Conservation (phyloP, 2,329 filamentous ascomycete species). For the Lasiodiplodia sp. region DNA sequence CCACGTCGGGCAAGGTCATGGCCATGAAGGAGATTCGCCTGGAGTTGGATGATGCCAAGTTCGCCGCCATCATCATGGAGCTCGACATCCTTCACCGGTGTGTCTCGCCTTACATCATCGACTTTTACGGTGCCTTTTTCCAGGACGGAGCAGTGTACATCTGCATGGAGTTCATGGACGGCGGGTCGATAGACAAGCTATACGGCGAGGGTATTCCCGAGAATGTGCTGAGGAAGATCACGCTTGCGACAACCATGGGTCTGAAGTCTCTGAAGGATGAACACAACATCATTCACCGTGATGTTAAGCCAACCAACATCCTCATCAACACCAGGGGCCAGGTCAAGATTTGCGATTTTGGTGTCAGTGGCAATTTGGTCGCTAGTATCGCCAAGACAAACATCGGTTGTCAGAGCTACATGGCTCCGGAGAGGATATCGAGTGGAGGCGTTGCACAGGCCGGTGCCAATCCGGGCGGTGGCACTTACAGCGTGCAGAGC, state of each 20-base stretch:
- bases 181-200: constrained; percentile 94
- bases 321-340: constrained; percentile 88
- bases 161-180: constrained; percentile 99
- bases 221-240: constrained; percentile 86
- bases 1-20: constrained; percentile 81
- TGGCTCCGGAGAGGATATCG: constrained; percentile 96
- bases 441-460: constrained; percentile 79
- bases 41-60: constrained; percentile 95
- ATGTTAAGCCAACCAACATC: constrained; percentile 99
- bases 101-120: constrained; percentile 93
- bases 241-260: constrained; percentile 86
- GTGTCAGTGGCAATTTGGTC: constrained; percentile 94
- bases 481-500: constrained; percentile 96
- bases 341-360: constrained; percentile 98
- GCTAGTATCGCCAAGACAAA: constrained; percentile 98
- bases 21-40: constrained; percentile 99
- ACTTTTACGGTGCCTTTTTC: constrained; percentile 99
- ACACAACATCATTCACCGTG: constrained; percentile 98
- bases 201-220: constrained; percentile 93
- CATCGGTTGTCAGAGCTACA: constrained; percentile 98
- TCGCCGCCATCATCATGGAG: constrained; percentile 96
- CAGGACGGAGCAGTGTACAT: constrained; percentile 99
- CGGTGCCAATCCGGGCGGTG: constrained; percentile 72
- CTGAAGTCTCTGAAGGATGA: constrained; percentile 94
- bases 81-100: constrained; percentile 95